phyloP scores from a whole-genome alignment of 1,284 basidiomycete species.

The Tilletia caries region DNA sequence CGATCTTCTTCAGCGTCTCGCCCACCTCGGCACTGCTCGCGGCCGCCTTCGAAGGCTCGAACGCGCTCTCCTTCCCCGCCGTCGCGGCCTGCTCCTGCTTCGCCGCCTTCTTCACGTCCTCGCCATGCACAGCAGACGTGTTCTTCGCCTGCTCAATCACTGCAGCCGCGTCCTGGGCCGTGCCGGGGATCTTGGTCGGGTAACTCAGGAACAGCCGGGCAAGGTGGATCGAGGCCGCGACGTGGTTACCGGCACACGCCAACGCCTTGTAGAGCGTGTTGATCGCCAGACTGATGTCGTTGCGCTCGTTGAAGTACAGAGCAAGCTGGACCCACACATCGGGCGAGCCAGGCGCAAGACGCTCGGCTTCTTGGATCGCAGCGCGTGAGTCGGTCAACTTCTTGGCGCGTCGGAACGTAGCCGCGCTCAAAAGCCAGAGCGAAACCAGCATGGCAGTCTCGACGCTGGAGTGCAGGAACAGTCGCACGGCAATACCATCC shows the following conservation, averaged over 20 bases:
- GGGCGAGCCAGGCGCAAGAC: constrained; percentile 76
- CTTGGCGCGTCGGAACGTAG: constrained; percentile 82
- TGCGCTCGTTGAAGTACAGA: constrained; percentile 31
- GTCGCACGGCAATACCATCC: not conserved
- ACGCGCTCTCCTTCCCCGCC: not conserved
- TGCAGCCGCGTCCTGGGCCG: constrained; percentile 13
- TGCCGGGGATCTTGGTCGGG: constrained; percentile 30
- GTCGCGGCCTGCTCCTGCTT: not conserved
- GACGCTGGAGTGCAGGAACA: not conserved
- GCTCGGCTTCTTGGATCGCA: constrained; percentile 92
- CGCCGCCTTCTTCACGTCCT: not conserved
- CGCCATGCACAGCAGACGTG: not conserved
- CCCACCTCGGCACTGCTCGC: constrained; percentile 5
- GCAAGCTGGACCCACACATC: constrained; percentile 82
- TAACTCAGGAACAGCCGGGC: constrained; percentile 42
- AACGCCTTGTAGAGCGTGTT: constrained; percentile 51
- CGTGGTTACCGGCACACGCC: constrained; percentile 37
- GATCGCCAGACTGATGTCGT: constrained; percentile 31
- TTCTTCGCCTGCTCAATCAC: constrained; percentile 9
- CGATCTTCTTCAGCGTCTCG: constrained; percentile 8
- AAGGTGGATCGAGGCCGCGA: constrained; percentile 46
- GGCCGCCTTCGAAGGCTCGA: constrained; percentile 7
- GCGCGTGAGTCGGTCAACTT: constrained; percentile 84
- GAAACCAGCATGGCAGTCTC: constrained; percentile 64
- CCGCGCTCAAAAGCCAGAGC: constrained; percentile 89